Percentiles rank a stretch among this genome's conserved stretches.
Conservation (phyloP, 805 yeast species). For the Tetrapisispora nanseiensis region DNA sequence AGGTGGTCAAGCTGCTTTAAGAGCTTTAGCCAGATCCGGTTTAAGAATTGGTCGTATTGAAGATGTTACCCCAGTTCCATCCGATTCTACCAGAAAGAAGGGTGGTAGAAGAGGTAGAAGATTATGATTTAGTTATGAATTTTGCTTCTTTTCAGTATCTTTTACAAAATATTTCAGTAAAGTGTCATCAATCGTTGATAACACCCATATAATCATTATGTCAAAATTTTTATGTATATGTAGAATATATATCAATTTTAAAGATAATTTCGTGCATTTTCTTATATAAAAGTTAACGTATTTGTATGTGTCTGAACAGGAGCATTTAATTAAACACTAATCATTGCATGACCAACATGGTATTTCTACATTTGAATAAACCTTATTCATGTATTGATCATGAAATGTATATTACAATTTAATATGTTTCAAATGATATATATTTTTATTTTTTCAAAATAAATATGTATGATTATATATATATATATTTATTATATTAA, state of each 20-base stretch:
- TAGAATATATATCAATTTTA: background rate
- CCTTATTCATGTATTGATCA: background rate
- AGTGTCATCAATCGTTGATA: too few relatives aligned
- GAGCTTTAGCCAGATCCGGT: slow-evolving; percentile 99
- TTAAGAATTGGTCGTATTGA: slow-evolving; percentile 99
- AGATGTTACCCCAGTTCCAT: slow-evolving; percentile 99
- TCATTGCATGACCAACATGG: background rate
- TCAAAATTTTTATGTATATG: background rate
- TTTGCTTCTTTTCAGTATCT: background rate
- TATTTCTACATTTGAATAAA: background rate
- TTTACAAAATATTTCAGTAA: background rate
- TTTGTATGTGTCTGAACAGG: too few relatives aligned
- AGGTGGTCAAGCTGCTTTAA: slow-evolving; percentile 98
- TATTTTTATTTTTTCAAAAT: slow-evolving; percentile 2
- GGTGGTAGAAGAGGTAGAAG: slow-evolving; percentile 99
- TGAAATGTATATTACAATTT: background rate
- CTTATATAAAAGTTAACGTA: too few relatives aligned
- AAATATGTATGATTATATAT: background rate
- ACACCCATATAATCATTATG: background rate
- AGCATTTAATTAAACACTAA: too few relatives aligned
- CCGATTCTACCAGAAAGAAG: slow-evolving; percentile 99
- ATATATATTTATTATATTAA: slow-evolving; percentile 1
- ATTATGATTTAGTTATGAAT: slow-evolving; percentile 43
- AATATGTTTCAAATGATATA: slow-evolving; percentile 2
- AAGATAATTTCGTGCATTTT: background rate